Evolutionary conservation across 169 alveolate species (phyloP), one percentile per base, ranked within the genome.

Genomic region (Babesia gibsoni): DNA sequence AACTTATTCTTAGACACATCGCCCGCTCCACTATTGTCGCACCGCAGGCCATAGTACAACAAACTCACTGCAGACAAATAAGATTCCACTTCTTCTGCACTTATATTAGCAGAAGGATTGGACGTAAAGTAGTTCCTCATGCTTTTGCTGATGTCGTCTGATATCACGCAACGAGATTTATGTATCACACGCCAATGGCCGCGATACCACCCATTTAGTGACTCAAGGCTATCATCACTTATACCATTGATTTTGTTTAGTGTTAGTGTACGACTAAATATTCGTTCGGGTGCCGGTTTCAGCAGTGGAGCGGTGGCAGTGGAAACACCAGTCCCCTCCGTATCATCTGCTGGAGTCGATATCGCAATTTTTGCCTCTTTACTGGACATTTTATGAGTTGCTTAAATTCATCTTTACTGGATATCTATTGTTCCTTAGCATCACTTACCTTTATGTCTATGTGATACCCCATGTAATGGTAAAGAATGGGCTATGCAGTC

Each of bases 21-120:
- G 6, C 29, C 35, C 22, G 49, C 9, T 9, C 29, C 56, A 30
- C 32, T 35, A 1, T 32, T 8, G 70, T 69, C 84, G 36, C 46
- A 14, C 41, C 86, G 57, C 70, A 77, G 59, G 0, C 83, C 83
- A 29, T 70, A 43, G 66, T 79, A 79, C n/a, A 79, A 48, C 33
- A 79, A 20, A n/a, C 43, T 16, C 37, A 52, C 57, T 16, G 74
- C 45, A 7, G 48, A 7, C 12, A 79, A 49, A 42, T 69, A 79
- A 0, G 77, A 48, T 41, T 79, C 83, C 48, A 59, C 73, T 36
- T 66, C 30, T 48, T 50, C 63, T 16, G 77, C 52, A 3, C 66
- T 66, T n/a, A 66, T 5, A 0, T 8, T 22, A 0, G 52, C 50
- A 0, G 77, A n/a, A 1, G 52, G 18, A 3, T 48, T 56, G 4